phyloP scores from a whole-genome alignment of 345 rosid species.

The Cardamine chenopodiifolia region DNA sequence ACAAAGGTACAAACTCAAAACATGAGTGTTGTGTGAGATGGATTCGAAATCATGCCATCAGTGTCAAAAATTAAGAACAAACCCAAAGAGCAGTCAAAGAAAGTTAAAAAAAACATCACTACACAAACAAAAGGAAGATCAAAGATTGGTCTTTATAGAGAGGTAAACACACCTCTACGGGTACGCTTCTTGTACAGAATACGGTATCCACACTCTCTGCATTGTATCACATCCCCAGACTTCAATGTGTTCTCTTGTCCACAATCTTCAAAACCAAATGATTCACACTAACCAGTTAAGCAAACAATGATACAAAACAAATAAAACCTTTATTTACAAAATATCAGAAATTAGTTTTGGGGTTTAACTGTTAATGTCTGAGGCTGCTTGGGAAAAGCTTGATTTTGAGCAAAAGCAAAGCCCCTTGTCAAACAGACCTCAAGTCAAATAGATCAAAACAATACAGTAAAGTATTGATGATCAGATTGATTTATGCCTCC shows the following conservation, averaged over 20 bases:
- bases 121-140: background rate
- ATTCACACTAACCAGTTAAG: background rate
- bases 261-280: constrained; percentile 52
- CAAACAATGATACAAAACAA: constrained; percentile 4
- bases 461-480: constrained; percentile 25
- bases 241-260: constrained; percentile 79
- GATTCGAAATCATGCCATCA: background rate
- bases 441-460: constrained; percentile 18
- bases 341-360: background rate
- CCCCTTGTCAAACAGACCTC: constrained; percentile 33
- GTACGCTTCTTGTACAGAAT: constrained; percentile 93
- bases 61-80: constrained; percentile 11
- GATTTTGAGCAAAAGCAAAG: constrained; percentile 9
- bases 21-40: background rate
- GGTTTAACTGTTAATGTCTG: constrained; percentile 18
- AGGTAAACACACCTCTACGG: constrained; percentile 61
- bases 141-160: background rate
- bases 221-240: constrained; percentile 86
- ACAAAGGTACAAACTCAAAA: background rate
- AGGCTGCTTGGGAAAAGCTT: constrained; percentile 40
- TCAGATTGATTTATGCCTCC: constrained; percentile 29
- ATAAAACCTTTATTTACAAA: background rate
- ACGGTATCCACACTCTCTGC: constrained; percentile 95
- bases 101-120: background rate
- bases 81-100: background rate